phyloP scores from a whole-genome alignment of 768 basidiomycete genomes.

The Lentinula guzmanii region DNA sequence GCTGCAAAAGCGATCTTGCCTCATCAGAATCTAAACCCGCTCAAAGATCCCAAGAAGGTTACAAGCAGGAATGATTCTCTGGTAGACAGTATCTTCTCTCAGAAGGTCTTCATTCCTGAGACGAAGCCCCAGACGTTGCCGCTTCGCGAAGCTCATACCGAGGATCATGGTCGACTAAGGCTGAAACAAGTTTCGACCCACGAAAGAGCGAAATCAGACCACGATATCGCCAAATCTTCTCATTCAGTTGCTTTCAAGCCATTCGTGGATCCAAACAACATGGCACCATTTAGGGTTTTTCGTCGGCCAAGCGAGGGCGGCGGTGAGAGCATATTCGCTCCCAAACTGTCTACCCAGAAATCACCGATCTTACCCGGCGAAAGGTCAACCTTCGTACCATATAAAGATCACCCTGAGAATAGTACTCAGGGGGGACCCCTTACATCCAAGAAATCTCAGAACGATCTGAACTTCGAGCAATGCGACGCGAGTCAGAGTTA shows the following conservation, averaged over 20 bases:
- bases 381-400: slow-evolving; percentile 36
- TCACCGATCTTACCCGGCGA: slow-evolving; percentile 32
- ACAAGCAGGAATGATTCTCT: slow-evolving; percentile 17
- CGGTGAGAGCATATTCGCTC: slow-evolving; percentile 38
- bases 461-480: slow-evolving; percentile 8
- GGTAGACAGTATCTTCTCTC: slow-evolving; percentile 41
- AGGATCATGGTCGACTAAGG: slow-evolving; percentile 35
- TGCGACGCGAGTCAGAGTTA: slow-evolving; percentile 14
- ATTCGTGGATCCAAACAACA: slow-evolving; percentile 36
- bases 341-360: slow-evolving; percentile 25
- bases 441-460: slow-evolving; percentile 13
- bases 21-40: slow-evolving; percentile 20
- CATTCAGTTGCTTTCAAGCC: slow-evolving; percentile 29
- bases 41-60: slow-evolving; percentile 8
- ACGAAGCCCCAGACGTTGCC: slow-evolving; percentile 33
- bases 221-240: slow-evolving; percentile 21
- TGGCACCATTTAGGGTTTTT: slow-evolving; percentile 62
- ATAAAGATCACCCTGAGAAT: slow-evolving; percentile 14
- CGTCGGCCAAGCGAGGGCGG: slow-evolving; percentile 53
- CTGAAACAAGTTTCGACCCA: slow-evolving; percentile 28
- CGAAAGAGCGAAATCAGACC: slow-evolving; percentile 38
- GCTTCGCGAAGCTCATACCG: slow-evolving; percentile 38
- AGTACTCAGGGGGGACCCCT: slow-evolving; percentile 19
- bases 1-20: slow-evolving; percentile 42
- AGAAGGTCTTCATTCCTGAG: slow-evolving; percentile 60